Evolutionary conservation across 2,329 filamentous ascomycete genomes (phyloP).

Genomic region (Trichoderma semiorbis): DNA sequence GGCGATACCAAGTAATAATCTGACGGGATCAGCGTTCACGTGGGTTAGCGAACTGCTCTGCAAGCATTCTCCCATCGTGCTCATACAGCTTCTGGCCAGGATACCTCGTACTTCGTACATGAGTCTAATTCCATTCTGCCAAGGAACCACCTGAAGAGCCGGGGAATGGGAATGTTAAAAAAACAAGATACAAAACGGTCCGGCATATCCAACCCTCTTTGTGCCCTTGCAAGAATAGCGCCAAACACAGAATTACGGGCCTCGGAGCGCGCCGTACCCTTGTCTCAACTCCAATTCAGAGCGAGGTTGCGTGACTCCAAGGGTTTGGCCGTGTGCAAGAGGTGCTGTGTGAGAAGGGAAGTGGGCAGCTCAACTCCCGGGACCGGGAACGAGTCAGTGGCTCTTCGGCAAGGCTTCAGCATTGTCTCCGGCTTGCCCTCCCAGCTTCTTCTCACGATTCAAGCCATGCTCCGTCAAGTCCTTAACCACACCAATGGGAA

Average conservation of each 20-base stretch:
- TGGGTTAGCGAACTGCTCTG: background rate
- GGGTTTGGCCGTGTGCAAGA: background rate
- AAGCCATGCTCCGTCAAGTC: background rate
- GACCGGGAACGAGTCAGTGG: background rate
- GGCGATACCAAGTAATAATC: background rate
- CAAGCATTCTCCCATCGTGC: background rate
- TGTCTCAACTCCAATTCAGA: background rate
- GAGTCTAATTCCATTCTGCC: background rate
- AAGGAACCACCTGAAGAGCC: background rate
- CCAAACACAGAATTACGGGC: background rate
- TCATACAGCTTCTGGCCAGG: background rate
- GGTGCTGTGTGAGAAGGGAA: background rate
- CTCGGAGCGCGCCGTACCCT: conserved; percentile 12
- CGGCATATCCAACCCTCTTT: background rate
- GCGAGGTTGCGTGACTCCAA: background rate
- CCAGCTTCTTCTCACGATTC: background rate
- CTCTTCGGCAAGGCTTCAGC: background rate
- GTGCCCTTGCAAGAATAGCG: background rate
- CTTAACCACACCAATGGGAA: background rate
- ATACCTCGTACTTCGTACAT: background rate
- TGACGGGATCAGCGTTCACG: conserved; percentile 2
- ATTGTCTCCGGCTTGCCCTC: background rate
- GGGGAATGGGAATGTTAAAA: background rate
- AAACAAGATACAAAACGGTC: background rate
- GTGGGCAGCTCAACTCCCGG: background rate